Evolutionary conservation across 2,329 filamentous ascomycete species (phyloP).

Genomic region (Septoria linicola): DNA sequence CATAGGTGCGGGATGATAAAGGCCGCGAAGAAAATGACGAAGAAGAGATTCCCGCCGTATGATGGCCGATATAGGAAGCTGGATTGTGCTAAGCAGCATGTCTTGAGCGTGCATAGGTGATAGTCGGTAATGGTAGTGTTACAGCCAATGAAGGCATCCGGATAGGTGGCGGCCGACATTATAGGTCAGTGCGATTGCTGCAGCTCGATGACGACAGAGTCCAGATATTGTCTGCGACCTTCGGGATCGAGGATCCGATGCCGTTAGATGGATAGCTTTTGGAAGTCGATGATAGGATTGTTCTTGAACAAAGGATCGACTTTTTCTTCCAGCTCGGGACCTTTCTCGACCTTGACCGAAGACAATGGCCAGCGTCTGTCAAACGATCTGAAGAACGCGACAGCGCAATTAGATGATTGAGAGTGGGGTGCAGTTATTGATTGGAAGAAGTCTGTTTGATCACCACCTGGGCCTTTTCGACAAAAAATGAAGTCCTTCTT

Average conservation of each 20-base stretch:
- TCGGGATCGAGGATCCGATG: no score
- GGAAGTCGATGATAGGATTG: not conserved
- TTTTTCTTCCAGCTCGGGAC: not conserved
- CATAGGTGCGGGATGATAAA: conserved; percentile 50
- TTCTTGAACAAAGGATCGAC: not conserved
- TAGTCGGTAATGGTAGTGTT: conserved; percentile 22
- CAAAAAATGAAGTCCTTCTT: not conserved
- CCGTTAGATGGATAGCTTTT: no score
- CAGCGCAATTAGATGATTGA: not conserved
- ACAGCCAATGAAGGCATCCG: conserved; percentile 19
- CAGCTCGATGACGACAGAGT: not conserved
- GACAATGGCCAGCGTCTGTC: no score
- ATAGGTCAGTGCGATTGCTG: not conserved
- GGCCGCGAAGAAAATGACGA: conserved; percentile 52
- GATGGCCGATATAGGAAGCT: conserved; percentile 57
- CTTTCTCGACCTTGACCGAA: not conserved
- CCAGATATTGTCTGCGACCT: no score
- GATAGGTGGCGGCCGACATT: not conserved
- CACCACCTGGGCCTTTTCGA: not conserved
- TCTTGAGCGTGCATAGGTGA: conserved; percentile 31
- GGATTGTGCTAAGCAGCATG: conserved; percentile 35
- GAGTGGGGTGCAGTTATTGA: not conserved
- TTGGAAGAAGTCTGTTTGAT: not conserved
- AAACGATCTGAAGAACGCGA: no score
- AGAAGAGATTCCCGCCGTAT: conserved; percentile 47